Conservation (phyloP, 345 rosid species). For the Raphanus sativus region DNA sequence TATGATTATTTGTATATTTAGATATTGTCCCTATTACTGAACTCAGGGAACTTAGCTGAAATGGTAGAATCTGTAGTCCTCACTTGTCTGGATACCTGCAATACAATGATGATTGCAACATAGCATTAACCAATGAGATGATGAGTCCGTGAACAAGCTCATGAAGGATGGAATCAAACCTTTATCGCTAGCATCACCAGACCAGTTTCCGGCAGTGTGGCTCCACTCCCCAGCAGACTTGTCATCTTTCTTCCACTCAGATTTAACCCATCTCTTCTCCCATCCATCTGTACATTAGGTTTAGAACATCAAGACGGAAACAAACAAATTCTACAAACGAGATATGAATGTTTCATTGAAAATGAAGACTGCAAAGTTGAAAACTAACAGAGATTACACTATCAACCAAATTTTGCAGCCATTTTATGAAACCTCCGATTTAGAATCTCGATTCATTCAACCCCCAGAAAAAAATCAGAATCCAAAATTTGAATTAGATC, state of each 20-base stretch:
- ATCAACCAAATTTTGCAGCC: background rate
- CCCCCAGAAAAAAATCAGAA: background rate
- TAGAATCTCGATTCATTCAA: background rate
- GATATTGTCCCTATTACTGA: conserved; percentile 91
- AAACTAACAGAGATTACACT: conserved; percentile 9
- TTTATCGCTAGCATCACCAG: conserved; percentile 80
- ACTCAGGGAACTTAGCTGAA: conserved; percentile 87
- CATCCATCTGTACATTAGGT: conserved; percentile 82
- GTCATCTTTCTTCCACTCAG: conserved; percentile 95
- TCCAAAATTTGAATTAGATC: conserved; percentile 24
- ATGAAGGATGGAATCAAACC: conserved; percentile 46
- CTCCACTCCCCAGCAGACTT: conserved; percentile 89
- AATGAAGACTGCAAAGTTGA: background rate
- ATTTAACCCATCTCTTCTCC: conserved; percentile 85
- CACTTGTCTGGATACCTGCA: conserved; percentile 95
- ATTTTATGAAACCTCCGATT: background rate
- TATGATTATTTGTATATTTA: conserved; percentile 88
- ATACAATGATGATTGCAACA: background rate
- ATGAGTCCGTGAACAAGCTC: background rate
- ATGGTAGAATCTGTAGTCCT: conserved; percentile 96
- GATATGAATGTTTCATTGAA: background rate
- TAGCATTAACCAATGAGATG: background rate
- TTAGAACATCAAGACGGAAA: no score
- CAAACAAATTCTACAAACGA: background rate
- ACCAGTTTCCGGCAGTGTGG: conserved; percentile 94